Conservation (phyloP, 306 rosid genomes). For the Luffa acutangula region DNA sequence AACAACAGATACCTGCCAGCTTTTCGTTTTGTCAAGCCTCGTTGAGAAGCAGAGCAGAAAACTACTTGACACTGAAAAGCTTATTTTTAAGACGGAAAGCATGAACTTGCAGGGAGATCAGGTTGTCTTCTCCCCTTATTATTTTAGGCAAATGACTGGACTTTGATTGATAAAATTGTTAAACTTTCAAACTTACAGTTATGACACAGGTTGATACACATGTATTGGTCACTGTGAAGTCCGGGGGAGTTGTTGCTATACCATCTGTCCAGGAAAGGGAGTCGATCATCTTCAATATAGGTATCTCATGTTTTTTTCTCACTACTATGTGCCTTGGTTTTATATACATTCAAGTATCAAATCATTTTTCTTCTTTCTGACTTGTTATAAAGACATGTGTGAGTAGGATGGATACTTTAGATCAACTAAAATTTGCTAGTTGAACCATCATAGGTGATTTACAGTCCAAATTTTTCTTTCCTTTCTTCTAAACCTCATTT, state of each 20-base stretch:
- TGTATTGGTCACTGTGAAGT: slow-evolving; percentile 52
- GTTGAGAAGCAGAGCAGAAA: slow-evolving; percentile 41
- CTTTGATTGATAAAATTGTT: not conserved
- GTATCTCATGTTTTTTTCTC: slow-evolving; percentile 20
- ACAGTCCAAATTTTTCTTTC: not conserved
- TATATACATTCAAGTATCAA: not conserved
- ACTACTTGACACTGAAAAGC: slow-evolving; percentile 80
- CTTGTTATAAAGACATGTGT: not conserved
- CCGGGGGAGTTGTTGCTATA: slow-evolving; percentile 81
- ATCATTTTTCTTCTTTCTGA: not conserved
- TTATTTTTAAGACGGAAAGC: slow-evolving; percentile 45
- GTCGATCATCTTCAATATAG: slow-evolving; percentile 61
- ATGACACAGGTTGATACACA: slow-evolving; percentile 30
- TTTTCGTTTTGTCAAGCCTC: slow-evolving; percentile 29
- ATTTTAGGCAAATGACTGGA: not conserved
- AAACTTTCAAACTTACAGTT: not conserved
- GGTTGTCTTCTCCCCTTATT: slow-evolving; percentile 22
- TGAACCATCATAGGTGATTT: not conserved
- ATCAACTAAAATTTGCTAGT: not conserved
- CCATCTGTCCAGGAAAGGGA: slow-evolving; percentile 47
- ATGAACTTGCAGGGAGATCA: slow-evolving; percentile 14
- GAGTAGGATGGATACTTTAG: not conserved
- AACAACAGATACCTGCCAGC: slow-evolving; percentile 66
- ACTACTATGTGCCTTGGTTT: not conserved
- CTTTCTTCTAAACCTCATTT: not conserved